Conservation (phyloP, 768 basidiomycete genomes). For the Mycena chlorophos region DNA sequence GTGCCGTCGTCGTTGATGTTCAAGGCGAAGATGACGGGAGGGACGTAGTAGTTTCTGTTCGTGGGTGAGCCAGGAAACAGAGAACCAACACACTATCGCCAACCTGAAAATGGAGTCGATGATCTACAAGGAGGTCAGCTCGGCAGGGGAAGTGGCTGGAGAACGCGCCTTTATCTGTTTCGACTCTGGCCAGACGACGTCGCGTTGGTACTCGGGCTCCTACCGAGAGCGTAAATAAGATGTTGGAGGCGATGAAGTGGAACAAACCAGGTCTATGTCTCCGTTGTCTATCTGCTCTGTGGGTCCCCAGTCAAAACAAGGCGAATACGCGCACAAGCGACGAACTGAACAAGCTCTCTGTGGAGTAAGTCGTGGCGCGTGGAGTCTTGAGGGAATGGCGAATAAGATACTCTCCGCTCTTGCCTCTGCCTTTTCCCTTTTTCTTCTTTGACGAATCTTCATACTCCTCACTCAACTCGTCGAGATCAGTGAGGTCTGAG, state of each 20-base stretch:
- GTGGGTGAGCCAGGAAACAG: too few species aligned
- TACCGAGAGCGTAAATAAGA: too few species aligned
- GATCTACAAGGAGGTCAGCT: too few species aligned
- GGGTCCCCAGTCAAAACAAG: neutral
- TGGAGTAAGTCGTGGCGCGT: conserved; percentile 44
- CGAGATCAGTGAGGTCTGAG: conserved; percentile 16
- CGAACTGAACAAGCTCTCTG: conserved; percentile 25
- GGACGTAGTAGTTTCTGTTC: conserved; percentile 79
- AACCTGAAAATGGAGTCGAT: conserved; percentile 78
- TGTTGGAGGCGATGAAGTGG: too few species aligned
- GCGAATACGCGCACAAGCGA: neutral
- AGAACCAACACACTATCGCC: too few species aligned
- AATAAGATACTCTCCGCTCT: conserved; percentile 26
- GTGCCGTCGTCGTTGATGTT: conserved; percentile 58
- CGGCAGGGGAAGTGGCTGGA: too few species aligned
- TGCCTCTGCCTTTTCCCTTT: neutral
- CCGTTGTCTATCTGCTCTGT: conserved; percentile 63
- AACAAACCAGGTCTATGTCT: conserved; percentile 57
- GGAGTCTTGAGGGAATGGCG: conserved; percentile 38
- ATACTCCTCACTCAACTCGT: neutral
- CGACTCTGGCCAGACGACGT: conserved; percentile 75
- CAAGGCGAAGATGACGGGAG: conserved; percentile 70
- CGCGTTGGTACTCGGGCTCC: conserved; percentile 42
- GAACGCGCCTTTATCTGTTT: conserved; percentile 72
- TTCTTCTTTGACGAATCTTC: neutral